Evolutionary conservation across 441 rosid species (phyloP).

Genomic region (Gossypium gossypioides): DNA sequence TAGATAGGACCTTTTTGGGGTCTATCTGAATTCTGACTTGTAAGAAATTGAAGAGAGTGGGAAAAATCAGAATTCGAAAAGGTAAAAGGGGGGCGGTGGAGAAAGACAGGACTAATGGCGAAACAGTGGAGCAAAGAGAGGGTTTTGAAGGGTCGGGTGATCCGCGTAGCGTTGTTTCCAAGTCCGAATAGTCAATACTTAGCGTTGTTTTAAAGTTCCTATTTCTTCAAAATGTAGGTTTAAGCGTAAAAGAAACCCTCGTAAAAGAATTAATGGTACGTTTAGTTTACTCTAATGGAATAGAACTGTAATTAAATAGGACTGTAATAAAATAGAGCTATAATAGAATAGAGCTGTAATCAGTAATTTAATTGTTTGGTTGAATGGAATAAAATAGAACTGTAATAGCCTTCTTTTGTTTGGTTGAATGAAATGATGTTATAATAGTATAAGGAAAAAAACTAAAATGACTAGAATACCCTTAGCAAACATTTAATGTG

Average conservation of each 20-base stretch:
- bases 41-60: background rate
- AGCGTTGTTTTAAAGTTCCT: slow-evolving; percentile 10
- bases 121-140: background rate
- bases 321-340: too few relatives aligned
- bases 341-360: too few relatives aligned
- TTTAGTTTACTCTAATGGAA: too few relatives aligned
- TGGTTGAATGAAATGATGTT: too few relatives aligned
- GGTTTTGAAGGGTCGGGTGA: background rate
- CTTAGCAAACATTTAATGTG: too few relatives aligned
- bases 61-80: background rate
- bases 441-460: too few relatives aligned
- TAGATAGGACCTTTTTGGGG: background rate
- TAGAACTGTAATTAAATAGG: too few relatives aligned
- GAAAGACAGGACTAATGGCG: background rate
- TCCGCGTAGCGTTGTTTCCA: slow-evolving; percentile 18
- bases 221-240: background rate
- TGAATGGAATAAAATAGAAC: too few relatives aligned
- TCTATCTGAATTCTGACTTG: slow-evolving; percentile 5
- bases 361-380: too few relatives aligned
- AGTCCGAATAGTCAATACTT: background rate
- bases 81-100: background rate
- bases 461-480: too few relatives aligned
- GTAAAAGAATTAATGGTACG: background rate
- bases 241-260: background rate
- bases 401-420: too few relatives aligned